Percentiles rank a stretch among this genome's conserved stretches.
These are phyloP conservation scores for Triticum turgidum DNA, from an alignment of 176 grass and related monocot species.

Conservation along the genomic window DNA sequence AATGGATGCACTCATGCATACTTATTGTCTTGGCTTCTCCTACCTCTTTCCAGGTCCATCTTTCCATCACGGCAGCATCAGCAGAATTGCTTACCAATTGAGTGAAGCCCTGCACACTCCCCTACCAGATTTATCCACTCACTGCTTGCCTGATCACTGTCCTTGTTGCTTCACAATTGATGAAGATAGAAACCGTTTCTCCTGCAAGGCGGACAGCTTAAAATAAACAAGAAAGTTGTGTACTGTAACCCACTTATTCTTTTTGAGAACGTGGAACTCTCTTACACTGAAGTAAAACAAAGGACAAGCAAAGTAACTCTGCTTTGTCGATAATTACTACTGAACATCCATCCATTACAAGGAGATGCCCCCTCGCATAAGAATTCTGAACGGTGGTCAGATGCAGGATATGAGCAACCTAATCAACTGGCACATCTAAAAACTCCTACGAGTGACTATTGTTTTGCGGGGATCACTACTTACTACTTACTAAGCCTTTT, in stretches of 20 bases:
- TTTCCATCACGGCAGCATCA: background rate
- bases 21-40: background rate
- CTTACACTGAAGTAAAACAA: background rate
- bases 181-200: background rate
- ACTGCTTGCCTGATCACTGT: background rate
- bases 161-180: background rate
- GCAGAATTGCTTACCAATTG: background rate
- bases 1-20: background rate
- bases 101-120: background rate
- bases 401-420: conserved; percentile 1
- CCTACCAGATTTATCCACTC: background rate
- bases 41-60: background rate
- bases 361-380: background rate
- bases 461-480: background rate
- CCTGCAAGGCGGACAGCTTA: conserved; percentile 25
- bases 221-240: background rate
- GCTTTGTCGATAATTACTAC: background rate
- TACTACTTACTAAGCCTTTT: no score
- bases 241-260: background rate
- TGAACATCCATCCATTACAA: background rate
- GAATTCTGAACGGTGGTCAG: background rate
- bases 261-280: background rate
- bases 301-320: background rate
- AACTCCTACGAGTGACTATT: background rate
- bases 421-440: background rate